Evolutionary conservation across 176 grass and related monocot species (phyloP).

Genomic region (Oryza meridionalis): DNA sequence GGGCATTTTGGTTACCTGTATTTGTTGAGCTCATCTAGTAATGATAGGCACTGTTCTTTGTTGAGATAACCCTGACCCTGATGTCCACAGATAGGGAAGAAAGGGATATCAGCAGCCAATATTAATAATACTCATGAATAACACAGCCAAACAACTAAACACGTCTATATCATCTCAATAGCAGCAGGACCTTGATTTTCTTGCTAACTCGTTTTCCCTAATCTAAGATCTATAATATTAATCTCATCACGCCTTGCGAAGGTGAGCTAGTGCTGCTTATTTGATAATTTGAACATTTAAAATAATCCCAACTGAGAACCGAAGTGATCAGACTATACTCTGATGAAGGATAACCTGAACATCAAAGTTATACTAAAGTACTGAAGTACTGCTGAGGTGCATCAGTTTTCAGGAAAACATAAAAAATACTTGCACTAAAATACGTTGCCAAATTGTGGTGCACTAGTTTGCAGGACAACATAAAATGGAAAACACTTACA

Average conservation of each 20-base stretch:
- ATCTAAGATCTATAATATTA: not conserved
- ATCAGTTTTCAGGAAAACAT: constrained; percentile 30
- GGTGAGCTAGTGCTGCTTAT: not conserved
- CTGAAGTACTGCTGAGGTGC: not conserved
- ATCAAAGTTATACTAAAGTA: not conserved
- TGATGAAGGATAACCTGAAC: not conserved
- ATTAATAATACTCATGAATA: constrained; percentile 24
- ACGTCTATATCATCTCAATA: not conserved
- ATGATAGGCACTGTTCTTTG: constrained; percentile 73
- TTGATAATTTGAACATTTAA: constrained; percentile 1
- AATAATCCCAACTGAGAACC: constrained; percentile 2
- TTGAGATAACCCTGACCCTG: constrained; percentile 79
- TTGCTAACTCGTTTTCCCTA: not conserved
- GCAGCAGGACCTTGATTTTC: not conserved
- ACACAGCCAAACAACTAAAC: constrained; percentile 10
- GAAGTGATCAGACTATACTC: constrained; percentile 26
- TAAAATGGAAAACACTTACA: constrained; percentile 57
- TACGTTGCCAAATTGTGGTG: not conserved
- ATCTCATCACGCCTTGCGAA: not conserved
- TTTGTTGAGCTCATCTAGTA: constrained; percentile 90
- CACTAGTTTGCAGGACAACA: constrained; percentile 32
- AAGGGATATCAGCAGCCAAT: constrained; percentile 29
- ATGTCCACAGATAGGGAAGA: constrained; percentile 32
- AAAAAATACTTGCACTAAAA: constrained; percentile 56
- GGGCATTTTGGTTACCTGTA: constrained; percentile 62